These are phyloP conservation scores for Straminergon stramineum DNA, from an alignment of 225 moss, liverwort and hornwort genomes.

Conservation along the genomic window DNA sequence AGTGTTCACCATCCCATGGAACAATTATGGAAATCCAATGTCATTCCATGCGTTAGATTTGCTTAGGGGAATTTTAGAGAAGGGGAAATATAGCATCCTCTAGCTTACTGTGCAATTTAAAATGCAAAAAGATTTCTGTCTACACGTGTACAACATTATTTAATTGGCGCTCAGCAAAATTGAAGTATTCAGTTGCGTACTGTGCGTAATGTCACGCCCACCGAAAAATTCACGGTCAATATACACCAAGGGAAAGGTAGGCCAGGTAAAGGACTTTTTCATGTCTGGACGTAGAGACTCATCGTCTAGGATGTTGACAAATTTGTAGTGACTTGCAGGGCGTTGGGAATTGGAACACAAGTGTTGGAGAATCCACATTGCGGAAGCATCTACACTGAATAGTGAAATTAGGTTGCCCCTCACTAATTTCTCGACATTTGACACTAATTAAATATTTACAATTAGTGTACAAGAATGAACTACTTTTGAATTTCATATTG, in stretches of 20 bases:
- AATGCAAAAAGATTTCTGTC: neutral
- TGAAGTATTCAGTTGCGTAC: no score
- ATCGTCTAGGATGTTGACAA: neutral
- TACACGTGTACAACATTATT: no score
- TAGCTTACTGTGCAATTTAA: neutral
- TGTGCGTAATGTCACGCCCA: neutral
- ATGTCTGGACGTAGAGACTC: no score
- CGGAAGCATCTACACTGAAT: neutral
- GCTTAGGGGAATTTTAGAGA: neutral
- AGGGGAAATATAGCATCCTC: neutral
- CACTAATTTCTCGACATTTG: no score
- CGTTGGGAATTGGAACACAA: neutral
- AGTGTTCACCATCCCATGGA: neutral
- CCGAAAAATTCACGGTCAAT: conserved; percentile 53
- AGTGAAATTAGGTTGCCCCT: no score
- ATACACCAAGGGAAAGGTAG: conserved; percentile 79
- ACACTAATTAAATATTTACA: no score
- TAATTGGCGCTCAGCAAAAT: no score
- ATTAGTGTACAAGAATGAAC: no score
- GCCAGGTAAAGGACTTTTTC: conserved; percentile 35
- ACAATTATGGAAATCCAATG: neutral
- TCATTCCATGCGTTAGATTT: neutral
- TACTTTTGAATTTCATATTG: no score
- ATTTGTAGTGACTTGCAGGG: conserved; percentile 46
- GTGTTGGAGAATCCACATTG: no score